Evolutionary conservation across 805 yeast genomes (phyloP).

Genomic region (Candida awuae): DNA sequence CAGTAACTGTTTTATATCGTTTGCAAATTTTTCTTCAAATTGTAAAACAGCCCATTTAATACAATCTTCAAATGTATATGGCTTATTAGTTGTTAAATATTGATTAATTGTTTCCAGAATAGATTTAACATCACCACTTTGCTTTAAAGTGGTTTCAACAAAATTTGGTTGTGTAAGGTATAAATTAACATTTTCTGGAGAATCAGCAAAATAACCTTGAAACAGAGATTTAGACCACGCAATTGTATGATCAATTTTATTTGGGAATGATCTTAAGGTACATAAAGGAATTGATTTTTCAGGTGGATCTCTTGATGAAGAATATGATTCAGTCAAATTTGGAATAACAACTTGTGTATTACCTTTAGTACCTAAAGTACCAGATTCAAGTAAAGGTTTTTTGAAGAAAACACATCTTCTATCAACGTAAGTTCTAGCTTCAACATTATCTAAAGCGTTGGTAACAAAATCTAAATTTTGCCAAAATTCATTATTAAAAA

Average conservation of each 20-base stretch:
- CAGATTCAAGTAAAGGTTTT: conserved; percentile 89
- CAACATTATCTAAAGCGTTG: conserved; percentile 95
- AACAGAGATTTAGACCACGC: conserved; percentile 98
- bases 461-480: conserved; percentile 76
- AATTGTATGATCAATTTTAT: conserved; percentile 96
- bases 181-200: conserved; percentile 89
- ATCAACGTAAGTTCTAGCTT: conserved; percentile 96
- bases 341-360: conserved; percentile 96
- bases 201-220: conserved; percentile 83
- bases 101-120: conserved; percentile 73
- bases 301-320: conserved; percentile 97
- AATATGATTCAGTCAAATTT: conserved; percentile 86
- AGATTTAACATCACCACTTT: conserved; percentile 85
- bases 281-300: conserved; percentile 96
- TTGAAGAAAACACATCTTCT: conserved; percentile 90
- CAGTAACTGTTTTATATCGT: conserved; percentile 83
- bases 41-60: conserved; percentile 89
- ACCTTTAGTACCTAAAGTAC: conserved; percentile 97
- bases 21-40: conserved; percentile 76
- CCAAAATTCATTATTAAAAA: conserved; percentile 87
- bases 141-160: conserved; percentile 85
- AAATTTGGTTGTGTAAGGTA: conserved; percentile 88
- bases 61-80: conserved; percentile 87
- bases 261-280: conserved; percentile 95
- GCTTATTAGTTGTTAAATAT: conserved; percentile 64